These are phyloP conservation scores for Russula sp. DNA, from an alignment of 768 basidiomycete genomes.

Conservation along the genomic window DNA sequence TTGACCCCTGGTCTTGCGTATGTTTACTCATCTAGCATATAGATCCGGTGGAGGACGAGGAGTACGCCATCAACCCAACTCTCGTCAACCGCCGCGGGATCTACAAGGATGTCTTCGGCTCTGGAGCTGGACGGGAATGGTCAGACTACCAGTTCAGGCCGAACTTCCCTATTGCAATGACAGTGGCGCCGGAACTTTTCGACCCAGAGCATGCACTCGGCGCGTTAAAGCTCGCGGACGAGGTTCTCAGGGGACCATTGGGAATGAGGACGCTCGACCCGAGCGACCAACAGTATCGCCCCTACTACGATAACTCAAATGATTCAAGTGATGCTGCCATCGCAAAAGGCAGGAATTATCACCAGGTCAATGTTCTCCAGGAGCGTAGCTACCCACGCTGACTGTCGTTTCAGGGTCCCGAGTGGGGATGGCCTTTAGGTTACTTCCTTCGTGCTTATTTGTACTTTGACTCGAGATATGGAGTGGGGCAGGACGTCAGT, in stretches of 20 bases:
- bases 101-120: constrained; percentile 97
- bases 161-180: constrained; percentile 96
- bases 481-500: constrained; percentile 57
- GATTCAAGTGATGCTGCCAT: constrained; percentile 77
- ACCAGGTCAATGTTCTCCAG: constrained; percentile 52
- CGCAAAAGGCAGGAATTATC: constrained; percentile 94
- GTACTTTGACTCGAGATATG: constrained; percentile 71
- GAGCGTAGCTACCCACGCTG: constrained; percentile 17
- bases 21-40: not conserved
- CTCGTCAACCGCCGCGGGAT: constrained; percentile 88
- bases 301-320: constrained; percentile 89
- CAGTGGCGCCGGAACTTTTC: constrained; percentile 94
- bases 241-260: constrained; percentile 76
- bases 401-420: constrained; percentile 58
- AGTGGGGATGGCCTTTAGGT: constrained; percentile 94
- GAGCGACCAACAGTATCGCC: constrained; percentile 80
- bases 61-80: constrained; percentile 61
- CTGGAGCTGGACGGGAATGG: constrained; percentile 84
- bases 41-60: constrained; percentile 67
- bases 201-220: constrained; percentile 70
- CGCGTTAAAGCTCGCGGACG: constrained; percentile 75
- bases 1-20: not conserved
- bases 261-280: constrained; percentile 98
- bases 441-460: constrained; percentile 94
- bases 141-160: constrained; percentile 93